phyloP scores from a whole-genome alignment of 495 filamentous ascomycete species.

The Hypoxylon fragiforme region DNA sequence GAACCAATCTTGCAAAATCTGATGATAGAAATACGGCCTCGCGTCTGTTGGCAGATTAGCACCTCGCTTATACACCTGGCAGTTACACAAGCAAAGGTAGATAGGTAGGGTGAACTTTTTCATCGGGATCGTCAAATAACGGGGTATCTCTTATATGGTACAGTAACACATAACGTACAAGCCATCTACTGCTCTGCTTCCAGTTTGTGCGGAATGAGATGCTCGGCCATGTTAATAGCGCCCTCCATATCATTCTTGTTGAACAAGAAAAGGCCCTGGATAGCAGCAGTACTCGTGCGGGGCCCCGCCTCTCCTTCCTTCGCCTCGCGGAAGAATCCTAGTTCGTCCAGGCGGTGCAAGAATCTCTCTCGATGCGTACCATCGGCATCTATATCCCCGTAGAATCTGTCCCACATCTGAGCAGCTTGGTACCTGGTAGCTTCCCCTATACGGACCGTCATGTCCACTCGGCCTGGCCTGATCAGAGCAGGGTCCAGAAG shows the following conservation, averaged over 20 bases:
- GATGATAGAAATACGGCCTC: too few relatives aligned
- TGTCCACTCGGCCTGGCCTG: conserved; percentile 88
- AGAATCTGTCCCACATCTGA: conserved; percentile 93
- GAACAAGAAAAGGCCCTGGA: conserved; percentile 92
- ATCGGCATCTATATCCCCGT: conserved; percentile 73
- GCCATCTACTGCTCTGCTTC: conserved; percentile 44
- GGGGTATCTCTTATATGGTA: conserved; percentile 35
- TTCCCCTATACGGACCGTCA: conserved; percentile 87
- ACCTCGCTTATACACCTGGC: too few relatives aligned
- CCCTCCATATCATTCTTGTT: conserved; percentile 89
- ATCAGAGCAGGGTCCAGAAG: conserved; percentile 87
- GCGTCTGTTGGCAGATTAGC: too few relatives aligned
- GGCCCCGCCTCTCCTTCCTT: conserved; percentile 46
- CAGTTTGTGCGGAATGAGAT: conserved; percentile 58
- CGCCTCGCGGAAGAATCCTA: conserved; percentile 51
- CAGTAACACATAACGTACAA: conserved; percentile 17
- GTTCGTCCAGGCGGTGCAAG: conserved; percentile 50
- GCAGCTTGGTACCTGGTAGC: conserved; percentile 82
- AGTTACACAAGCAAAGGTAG: too few relatives aligned
- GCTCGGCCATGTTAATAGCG: conserved; percentile 78
- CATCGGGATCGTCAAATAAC: background rate
- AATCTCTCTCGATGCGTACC: conserved; percentile 60
- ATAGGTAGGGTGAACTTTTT: background rate
- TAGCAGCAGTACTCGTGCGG: conserved; percentile 78
- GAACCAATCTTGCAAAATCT: too few relatives aligned